These are phyloP conservation scores for Suillus plorans DNA, from an alignment of 768 basidiomycete genomes.

Conservation along the genomic window DNA sequence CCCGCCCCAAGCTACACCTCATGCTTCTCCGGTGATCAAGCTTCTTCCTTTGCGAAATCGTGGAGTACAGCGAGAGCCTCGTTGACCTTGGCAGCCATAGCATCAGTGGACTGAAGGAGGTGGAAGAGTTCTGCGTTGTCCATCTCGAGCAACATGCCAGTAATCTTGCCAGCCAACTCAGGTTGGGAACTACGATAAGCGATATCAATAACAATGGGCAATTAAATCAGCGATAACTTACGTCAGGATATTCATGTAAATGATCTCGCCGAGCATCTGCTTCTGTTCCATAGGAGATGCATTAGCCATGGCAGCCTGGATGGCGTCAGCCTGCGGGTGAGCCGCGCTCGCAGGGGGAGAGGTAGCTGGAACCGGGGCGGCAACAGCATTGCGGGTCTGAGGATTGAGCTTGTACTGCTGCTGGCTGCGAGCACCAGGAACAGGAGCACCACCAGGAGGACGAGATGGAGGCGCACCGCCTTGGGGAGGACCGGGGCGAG, in stretches of 20 bases:
- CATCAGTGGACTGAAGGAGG: conserved; percentile 78
- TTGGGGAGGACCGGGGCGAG: conserved; percentile 45
- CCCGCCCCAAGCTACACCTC: conserved; percentile 1
- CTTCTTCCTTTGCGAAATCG: conserved; percentile 63
- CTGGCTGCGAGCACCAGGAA: conserved; percentile 37
- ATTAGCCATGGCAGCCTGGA: conserved; percentile 59
- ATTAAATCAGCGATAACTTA: conserved; percentile 39
- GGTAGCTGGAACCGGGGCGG: conserved; percentile 28
- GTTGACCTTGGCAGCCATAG: conserved; percentile 86
- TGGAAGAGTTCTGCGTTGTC: conserved; percentile 91
- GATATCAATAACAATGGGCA: conserved; percentile 10
- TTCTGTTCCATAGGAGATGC: conserved; percentile 86
- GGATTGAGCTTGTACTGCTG: conserved; percentile 33
- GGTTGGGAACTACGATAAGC: conserved; percentile 64
- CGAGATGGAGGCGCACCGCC: conserved; percentile 43
- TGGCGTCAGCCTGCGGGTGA: conserved; percentile 51
- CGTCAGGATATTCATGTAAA: conserved; percentile 88
- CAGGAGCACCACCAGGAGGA: conserved; percentile 45
- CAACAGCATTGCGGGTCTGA: conserved; percentile 34
- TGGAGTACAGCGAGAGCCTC: conserved; percentile 90
- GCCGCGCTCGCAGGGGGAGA: conserved; percentile 39
- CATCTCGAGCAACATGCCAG: conserved; percentile 99
- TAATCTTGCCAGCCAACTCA: conserved; percentile 97
- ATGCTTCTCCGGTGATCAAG: conserved; percentile 5
- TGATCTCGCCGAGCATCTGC: conserved; percentile 96